A percentile compares a stretch with the other conserved stretches of the same genome.
These are phyloP conservation scores for Albatrellus ellisii DNA, from an alignment of 768 basidiomycete species.

Conservation along the genomic window DNA sequence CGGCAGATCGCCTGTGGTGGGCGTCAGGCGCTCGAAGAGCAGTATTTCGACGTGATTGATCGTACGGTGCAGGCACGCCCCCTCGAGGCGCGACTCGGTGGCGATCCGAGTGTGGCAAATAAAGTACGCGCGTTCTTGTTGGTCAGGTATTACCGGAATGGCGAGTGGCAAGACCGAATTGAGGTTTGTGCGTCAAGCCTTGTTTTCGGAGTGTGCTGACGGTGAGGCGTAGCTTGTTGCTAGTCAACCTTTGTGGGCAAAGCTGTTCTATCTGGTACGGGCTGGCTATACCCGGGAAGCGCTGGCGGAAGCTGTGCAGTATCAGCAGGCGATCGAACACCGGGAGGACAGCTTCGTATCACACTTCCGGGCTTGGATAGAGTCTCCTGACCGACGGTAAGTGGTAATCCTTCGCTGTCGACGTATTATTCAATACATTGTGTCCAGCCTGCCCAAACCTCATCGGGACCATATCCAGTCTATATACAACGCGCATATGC, in stretches of 20 bases:
- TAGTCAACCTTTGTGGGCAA: conserved; percentile 86
- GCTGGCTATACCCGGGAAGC: conserved; percentile 78
- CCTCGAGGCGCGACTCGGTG: conserved; percentile 77
- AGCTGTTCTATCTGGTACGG: conserved; percentile 84
- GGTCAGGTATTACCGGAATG: conserved; percentile 68
- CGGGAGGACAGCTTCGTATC: conserved; percentile 75
- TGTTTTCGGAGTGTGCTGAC: not conserved
- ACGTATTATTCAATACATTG: conserved; percentile 3
- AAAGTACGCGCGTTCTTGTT: conserved; percentile 81
- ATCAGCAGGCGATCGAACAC: conserved; percentile 58
- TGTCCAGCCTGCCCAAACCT: conserved; percentile 47
- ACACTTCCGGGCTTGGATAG: conserved; percentile 74
- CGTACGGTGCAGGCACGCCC: conserved; percentile 72
- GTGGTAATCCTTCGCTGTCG: conserved; percentile 12
- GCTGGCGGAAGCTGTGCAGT: conserved; percentile 55
- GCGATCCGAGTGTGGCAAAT: conserved; percentile 82
- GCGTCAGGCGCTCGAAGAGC: conserved; percentile 73
- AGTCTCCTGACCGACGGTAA: conserved; percentile 67
- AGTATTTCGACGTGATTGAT: conserved; percentile 78
- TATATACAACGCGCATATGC: conserved; percentile 77
- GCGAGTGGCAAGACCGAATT: conserved; percentile 75
- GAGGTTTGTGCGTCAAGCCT: conserved; percentile 42
- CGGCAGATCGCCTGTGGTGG: conserved; percentile 69
- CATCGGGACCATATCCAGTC: conserved; percentile 73
- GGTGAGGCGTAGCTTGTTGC: conserved; percentile 52